These are phyloP conservation scores for Cerrena zonata DNA, from an alignment of 1,284 basidiomycete genomes.

Conservation along the genomic window DNA sequence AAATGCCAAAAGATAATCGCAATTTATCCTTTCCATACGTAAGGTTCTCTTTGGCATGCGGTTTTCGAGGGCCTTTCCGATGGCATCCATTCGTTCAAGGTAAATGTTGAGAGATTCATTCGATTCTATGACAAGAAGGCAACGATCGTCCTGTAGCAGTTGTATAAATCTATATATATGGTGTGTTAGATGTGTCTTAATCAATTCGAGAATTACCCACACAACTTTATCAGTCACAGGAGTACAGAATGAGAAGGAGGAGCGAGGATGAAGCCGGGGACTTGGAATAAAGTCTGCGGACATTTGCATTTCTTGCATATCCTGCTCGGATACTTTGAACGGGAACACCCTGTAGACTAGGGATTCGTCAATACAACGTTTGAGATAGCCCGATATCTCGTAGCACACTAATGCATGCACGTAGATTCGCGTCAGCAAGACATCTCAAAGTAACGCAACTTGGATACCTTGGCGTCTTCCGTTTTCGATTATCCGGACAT, in stretches of 20 bases:
- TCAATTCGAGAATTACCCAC: slow-evolving; percentile 26
- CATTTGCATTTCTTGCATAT: slow-evolving; percentile 38
- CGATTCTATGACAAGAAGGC: slow-evolving; percentile 40
- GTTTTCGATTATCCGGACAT: too few relatives aligned
- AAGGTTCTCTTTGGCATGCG: slow-evolving; percentile 28
- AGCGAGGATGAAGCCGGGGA: slow-evolving; percentile 23
- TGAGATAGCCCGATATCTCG: slow-evolving; percentile 13
- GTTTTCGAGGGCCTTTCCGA: slow-evolving; percentile 30
- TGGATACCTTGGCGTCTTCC: too few relatives aligned
- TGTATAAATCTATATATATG: slow-evolving; percentile 29
- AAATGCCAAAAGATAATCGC: slow-evolving; percentile 38
- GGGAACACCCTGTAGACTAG: slow-evolving; percentile 31
- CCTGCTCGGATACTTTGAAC: slow-evolving; percentile 35
- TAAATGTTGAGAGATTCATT: slow-evolving; percentile 32
- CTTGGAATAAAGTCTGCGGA: slow-evolving; percentile 35
- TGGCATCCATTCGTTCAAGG: slow-evolving; percentile 29
- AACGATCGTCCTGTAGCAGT: slow-evolving; percentile 32
- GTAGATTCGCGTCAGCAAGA: too few relatives aligned
- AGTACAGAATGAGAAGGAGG: slow-evolving; percentile 29
- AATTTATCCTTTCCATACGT: slow-evolving; percentile 40
- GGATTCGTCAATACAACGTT: slow-evolving; percentile 19
- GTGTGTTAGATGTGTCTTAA: background rate
- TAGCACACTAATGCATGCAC: background rate
- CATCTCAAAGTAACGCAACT: too few relatives aligned
- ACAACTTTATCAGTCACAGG: slow-evolving; percentile 28